Percentiles rank a stretch among this genome's conserved stretches.
Evolutionary conservation across 2,329 filamentous ascomycete species (phyloP).

Genomic region (Cephalotrichum gorgonifer): DNA sequence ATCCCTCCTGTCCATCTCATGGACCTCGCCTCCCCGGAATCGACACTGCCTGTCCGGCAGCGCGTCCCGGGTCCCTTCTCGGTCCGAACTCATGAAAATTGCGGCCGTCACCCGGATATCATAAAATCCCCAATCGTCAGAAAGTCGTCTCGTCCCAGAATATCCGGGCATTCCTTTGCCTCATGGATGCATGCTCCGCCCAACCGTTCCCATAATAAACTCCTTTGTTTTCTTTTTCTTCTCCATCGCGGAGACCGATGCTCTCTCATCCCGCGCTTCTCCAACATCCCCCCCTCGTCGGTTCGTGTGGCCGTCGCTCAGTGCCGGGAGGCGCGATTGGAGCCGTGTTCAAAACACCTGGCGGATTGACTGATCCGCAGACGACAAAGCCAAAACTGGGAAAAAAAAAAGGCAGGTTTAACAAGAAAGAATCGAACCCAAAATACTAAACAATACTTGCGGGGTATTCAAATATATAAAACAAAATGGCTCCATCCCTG

Average conservation of each 20-base stretch:
- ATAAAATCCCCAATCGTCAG: neutral
- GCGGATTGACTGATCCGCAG: neutral
- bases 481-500: neutral
- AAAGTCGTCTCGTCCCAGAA: slow-evolving; percentile 3
- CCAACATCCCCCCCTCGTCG: neutral
- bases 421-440: neutral
- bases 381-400: neutral
- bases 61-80: neutral
- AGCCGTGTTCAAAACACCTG: neutral
- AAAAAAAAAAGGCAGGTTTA: slow-evolving; percentile 5
- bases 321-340: neutral
- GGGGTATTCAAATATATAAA: neutral
- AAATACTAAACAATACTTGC: neutral
- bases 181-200: neutral
- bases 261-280: neutral
- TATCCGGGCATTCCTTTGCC: neutral
- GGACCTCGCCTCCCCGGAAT: no score
- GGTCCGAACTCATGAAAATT: neutral
- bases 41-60: no score
- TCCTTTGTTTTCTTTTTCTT: neutral
- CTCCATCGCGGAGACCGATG: neutral
- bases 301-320: neutral
- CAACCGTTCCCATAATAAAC: neutral
- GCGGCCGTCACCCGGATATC: slow-evolving; percentile 6
- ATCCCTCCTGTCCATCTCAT: no score